Base-by-base conservation (phyloP, 306 rosid genomes). In the Citrullus amarus region DNA sequence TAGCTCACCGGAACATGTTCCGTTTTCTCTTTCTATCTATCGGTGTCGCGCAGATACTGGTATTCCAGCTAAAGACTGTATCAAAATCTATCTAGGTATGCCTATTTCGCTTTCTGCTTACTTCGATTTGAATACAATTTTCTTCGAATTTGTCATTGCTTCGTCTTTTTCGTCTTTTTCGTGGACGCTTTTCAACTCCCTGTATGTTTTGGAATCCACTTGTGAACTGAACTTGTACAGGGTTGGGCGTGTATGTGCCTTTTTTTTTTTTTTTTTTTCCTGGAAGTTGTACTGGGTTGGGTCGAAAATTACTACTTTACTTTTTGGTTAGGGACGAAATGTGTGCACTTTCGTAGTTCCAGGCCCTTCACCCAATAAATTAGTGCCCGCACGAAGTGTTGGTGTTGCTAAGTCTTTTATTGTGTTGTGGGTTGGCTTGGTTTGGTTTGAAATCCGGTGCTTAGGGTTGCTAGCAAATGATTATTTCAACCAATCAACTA, bases 61-160 rank as follows among this genome's bases (percentile, higher is more conserved):
- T 60, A 82, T 94, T 32, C 93, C 92, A 67, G 96, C 97, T 11
- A 89, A 85, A 75, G 96, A 92, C 20, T 94, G 97, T 86, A 89
- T 94, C 79, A 80, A 84, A 83, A 87, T 94, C 44, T 94, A 79
- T 67, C 84, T 94, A 36, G 98, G 98, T 92, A 91, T 18, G 74
- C n/a, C 6, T 16, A 3, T 53, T 4, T 50, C 11, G 3, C 59
- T 41, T 53, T 18, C 32, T 8, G 0, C 18, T 30, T 20, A 2
- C 16, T 60, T 20, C 18, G 28, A 28, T 80, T 80, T 6, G n/a
- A 14, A 32, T 5, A 0, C 4, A 3, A 34, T 44, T 76, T 28
- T 51, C 16, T 50, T 16, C 5, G 5, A 51, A 46, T 28, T 50
- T 72, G 25, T 6, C 18, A 1, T 39, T 71, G 20, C 22, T 74